Conservation (phyloP, 2,329 filamentous ascomycete genomes). For the Ascochyta lentis region DNA sequence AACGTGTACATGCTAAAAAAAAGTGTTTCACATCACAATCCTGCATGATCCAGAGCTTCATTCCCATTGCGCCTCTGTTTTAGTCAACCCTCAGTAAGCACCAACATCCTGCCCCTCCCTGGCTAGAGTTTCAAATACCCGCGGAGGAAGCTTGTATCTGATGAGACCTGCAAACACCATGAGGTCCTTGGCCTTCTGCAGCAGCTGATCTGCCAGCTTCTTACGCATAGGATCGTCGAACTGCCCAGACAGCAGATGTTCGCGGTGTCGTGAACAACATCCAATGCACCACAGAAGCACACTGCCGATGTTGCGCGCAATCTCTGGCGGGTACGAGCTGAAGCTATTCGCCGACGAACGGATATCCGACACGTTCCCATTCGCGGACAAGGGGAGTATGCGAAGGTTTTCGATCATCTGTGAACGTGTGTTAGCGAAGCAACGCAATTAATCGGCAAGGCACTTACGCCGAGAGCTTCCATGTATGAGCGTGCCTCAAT, state of each 20-base stretch:
- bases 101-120: conserved; percentile 65
- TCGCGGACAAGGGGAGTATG: conserved; percentile 79
- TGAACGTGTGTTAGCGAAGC: conserved; percentile 16
- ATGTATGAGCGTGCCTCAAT: conserved; percentile 67
- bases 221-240: conserved; percentile 71
- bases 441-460: not conserved
- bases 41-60: not conserved
- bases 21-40: not conserved
- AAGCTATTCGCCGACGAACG: conserved; percentile 83
- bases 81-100: conserved; percentile 30
- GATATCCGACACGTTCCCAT: conserved; percentile 78
- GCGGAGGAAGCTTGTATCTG: conserved; percentile 84
- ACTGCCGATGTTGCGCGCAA: conserved; percentile 88
- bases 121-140: conserved; percentile 87
- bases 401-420: conserved; percentile 76
- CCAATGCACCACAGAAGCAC: conserved; percentile 93
- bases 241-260: conserved; percentile 68
- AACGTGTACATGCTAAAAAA: conserved; percentile 8
- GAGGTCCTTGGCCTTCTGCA: conserved; percentile 84
- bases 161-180: conserved; percentile 95
- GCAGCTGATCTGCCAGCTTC: conserved; percentile 68
- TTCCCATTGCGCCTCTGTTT: conserved; percentile 2
- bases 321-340: conserved; percentile 75
- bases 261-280: conserved; percentile 79
- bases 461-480: conserved; percentile 68